Evolutionary conservation across 2,329 filamentous ascomycete genomes (phyloP).

Genomic region (Colletotrichum cereale): DNA sequence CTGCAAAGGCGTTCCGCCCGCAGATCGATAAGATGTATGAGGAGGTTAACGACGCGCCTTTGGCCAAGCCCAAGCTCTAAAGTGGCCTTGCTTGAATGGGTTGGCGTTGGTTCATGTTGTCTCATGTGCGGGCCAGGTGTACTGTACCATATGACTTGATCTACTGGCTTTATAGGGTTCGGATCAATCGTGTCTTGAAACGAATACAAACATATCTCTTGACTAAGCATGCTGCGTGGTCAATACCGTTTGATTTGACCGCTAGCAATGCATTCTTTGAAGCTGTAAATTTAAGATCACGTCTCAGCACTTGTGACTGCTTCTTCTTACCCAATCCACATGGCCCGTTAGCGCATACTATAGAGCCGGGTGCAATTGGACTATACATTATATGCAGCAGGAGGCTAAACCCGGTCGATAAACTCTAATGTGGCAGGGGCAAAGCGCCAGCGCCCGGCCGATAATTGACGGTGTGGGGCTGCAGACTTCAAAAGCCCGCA

Average conservation of each 20-base stretch:
- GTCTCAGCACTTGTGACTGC: neutral
- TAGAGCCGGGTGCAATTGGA: neutral
- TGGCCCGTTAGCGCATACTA: too few relatives aligned
- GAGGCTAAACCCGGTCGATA: neutral
- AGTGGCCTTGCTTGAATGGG: slow-evolving; percentile 2
- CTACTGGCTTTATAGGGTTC: slow-evolving; percentile 20
- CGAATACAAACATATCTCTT: neutral
- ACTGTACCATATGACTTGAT: slow-evolving; percentile 33
- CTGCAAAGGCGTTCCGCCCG: slow-evolving; percentile 63
- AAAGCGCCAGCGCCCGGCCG: neutral
- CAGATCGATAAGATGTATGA: slow-evolving; percentile 70
- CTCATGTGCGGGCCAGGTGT: slow-evolving; percentile 17
- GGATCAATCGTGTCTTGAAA: neutral
- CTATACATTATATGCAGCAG: too few relatives aligned
- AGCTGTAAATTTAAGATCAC: neutral
- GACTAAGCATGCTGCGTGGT: too few relatives aligned
- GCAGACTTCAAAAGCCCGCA: neutral
- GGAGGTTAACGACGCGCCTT: slow-evolving; percentile 60
- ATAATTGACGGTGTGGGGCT: neutral
- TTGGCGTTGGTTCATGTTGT: slow-evolving; percentile 27
- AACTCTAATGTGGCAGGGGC: neutral
- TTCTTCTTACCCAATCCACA: too few relatives aligned
- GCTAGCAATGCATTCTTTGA: neutral
- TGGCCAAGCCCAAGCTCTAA: slow-evolving; percentile 61
- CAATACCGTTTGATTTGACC: too few relatives aligned